A percentile compares a stretch with the other conserved stretches of the same genome.
These are phyloP conservation scores for Serendipita sp. DNA, from an alignment of 768 basidiomycete species.

Conservation along the genomic window DNA sequence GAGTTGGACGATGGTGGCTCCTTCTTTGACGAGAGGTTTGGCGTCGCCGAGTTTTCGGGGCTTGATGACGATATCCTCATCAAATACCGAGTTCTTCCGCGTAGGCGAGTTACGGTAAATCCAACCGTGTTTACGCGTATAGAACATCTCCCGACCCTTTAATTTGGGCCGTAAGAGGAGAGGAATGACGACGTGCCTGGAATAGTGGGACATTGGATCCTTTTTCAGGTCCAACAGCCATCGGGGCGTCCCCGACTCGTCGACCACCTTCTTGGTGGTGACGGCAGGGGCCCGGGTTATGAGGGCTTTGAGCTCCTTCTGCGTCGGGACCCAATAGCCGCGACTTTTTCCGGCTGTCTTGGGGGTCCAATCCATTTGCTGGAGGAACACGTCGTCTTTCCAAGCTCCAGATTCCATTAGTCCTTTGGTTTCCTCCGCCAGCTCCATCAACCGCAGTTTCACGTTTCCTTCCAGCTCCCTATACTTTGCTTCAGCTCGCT, in stretches of 20 bases:
- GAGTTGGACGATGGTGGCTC: constrained; percentile 32
- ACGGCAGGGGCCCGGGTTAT: neutral
- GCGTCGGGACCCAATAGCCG: constrained; percentile 29
- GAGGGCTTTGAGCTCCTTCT: constrained; percentile 5
- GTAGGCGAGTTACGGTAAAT: constrained; percentile 13
- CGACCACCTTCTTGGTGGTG: neutral
- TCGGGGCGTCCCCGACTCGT: constrained; percentile 23
- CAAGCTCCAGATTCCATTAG: constrained; percentile 38
- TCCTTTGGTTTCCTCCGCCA: constrained; percentile 43
- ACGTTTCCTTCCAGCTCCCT: constrained; percentile 50
- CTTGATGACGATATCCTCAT: neutral
- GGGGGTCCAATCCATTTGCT: constrained; percentile 90
- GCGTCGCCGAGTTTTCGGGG: neutral
- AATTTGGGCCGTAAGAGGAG: constrained; percentile 49
- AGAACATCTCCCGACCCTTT: constrained; percentile 44
- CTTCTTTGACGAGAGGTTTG: constrained; percentile 24
- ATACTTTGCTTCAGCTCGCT: constrained; percentile 63
- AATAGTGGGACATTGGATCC: constrained; percentile 27
- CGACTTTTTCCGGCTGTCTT: constrained; percentile 60
- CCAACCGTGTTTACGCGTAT: constrained; percentile 44
- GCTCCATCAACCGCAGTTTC: constrained; percentile 41
- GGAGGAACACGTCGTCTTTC: constrained; percentile 68
- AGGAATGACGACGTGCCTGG: constrained; percentile 44
- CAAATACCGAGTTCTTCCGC: neutral
- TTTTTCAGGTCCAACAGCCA: constrained; percentile 40